Evolutionary conservation across 1,284 basidiomycete genomes (phyloP), one percentile per base, ranked within the genome.

Genomic region (Farysia itapuensis): DNA sequence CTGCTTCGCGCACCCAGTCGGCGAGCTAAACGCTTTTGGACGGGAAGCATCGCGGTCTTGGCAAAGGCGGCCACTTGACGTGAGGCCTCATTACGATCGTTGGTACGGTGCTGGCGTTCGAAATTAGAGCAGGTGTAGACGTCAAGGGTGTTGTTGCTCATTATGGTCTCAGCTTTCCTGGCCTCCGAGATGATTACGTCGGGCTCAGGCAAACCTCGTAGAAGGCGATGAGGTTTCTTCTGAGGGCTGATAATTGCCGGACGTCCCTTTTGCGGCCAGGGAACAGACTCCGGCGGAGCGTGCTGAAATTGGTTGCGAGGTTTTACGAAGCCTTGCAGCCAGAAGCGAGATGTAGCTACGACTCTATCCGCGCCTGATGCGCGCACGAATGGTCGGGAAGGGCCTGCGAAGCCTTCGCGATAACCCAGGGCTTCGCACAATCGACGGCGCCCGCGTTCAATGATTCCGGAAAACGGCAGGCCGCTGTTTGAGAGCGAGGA

Each of bases 141-240:
- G 30, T 61, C 58, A 23, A 61, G 51, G 15, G 58, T 61, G 29
- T 61, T 61, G 38, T 61, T 61, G 40, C 46, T 50, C 12, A 29
- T 30, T 19, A 44, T 43, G n/a, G 51, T 52, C 34, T 53, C 57
- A 5, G 34, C 23, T 20, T 49, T 53, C 29, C 57, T 45, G 8
- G 42, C 57, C 29, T 61, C 58, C 5, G 58, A 34, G 41, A 61
- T 61, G 43, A 61, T 37, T 32, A 61, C 51, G 24, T 61, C 51
- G n/a, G 58, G 58, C 16, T 47, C 18, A 18, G 51, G 51, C 8
- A 61, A 47, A 21, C 41, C 16, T 21, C 18, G 37, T 25, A 54
- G 54, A 7, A 30, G 24, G 1, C 51, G 46, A n/a, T 56, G 51
- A 0, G 50, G 58, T 25, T 61, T 60, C 29, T 20, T 19, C 24